A percentile compares a stretch with the other conserved stretches of the same genome.
Evolutionary conservation across 768 basidiomycete genomes (phyloP).

Genomic region (Grammothele lineata): DNA sequence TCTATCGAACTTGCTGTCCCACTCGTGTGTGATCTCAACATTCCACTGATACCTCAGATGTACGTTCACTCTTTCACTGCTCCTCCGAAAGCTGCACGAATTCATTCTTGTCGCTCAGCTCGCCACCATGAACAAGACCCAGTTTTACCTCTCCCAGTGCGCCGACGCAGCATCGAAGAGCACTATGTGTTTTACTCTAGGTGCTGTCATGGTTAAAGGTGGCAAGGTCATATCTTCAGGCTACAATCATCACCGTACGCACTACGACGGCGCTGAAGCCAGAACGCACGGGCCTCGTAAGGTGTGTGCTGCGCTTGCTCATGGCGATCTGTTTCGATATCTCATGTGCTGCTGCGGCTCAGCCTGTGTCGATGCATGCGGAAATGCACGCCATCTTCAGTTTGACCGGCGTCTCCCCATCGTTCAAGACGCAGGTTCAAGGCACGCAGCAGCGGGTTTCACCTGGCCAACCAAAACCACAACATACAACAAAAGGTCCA

Average conservation of each 20-base stretch:
- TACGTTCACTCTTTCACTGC: too few species aligned
- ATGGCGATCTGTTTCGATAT: conserved; percentile 15
- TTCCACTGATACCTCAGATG: too few species aligned
- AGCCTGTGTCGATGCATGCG: conserved; percentile 51
- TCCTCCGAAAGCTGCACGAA: too few species aligned
- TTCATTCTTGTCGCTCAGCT: too few species aligned
- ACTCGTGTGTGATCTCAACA: too few species aligned
- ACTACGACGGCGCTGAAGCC: conserved; percentile 45
- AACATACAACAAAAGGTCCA: conserved; percentile 20
- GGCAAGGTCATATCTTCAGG: conserved; percentile 51
- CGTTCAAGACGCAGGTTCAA: conserved; percentile 54
- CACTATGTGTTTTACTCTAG: conserved; percentile 46
- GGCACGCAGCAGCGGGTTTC: conserved; percentile 28
- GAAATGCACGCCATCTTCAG: conserved; percentile 59
- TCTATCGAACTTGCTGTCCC: too few species aligned
- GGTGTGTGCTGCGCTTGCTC: conserved; percentile 23
- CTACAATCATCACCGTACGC: conserved; percentile 50
- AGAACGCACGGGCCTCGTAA: conserved; percentile 36
- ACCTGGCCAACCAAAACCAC: conserved; percentile 20
- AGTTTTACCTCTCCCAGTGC: conserved; percentile 50
- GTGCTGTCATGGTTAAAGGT: conserved; percentile 47
- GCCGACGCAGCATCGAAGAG: conserved; percentile 45
- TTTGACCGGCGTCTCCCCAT: conserved; percentile 44
- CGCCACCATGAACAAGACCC: conserved; percentile 39
- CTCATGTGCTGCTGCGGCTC: neutral